Conservation (phyloP, 2,329 filamentous ascomycete genomes). For the Ceratocystis cacaofunesta region DNA sequence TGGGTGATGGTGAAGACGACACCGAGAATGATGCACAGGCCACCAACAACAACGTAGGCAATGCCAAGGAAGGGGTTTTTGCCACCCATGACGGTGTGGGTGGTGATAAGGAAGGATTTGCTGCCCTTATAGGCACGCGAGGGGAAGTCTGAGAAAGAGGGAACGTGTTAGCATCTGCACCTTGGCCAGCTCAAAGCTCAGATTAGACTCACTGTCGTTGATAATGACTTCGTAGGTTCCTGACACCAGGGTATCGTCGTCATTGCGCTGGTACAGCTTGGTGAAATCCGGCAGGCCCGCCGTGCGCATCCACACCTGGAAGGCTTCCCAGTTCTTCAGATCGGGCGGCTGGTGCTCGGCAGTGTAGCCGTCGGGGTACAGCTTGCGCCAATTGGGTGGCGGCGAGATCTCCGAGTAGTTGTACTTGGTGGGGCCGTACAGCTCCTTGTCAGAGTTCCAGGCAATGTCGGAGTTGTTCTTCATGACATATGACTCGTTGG, state of each 20-base stretch:
- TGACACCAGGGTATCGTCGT: conserved; percentile 47
- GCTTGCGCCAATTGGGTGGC: conserved; percentile 69
- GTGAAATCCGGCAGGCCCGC: conserved; percentile 87
- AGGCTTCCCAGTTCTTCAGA: conserved; percentile 61
- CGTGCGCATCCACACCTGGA: conserved; percentile 98
- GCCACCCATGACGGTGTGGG: conserved; percentile 82
- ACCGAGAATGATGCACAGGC: conserved; percentile 79
- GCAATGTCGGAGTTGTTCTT: conserved; percentile 60
- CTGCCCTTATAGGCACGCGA: conserved; percentile 67
- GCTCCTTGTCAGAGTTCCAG: conserved; percentile 66
- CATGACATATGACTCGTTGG: conserved; percentile 53
- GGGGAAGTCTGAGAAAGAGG: conserved; percentile 52
- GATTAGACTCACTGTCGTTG: conserved; percentile 50
- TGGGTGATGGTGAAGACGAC: conserved; percentile 80
- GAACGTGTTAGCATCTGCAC: not conserved
- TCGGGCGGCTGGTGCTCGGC: conserved; percentile 51
- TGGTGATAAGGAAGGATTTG: conserved; percentile 81
- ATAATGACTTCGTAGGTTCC: conserved; percentile 69
- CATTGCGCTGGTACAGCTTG: conserved; percentile 79
- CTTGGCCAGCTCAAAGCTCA: not conserved
- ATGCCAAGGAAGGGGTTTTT: conserved; percentile 94
- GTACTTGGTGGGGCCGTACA: conserved; percentile 62
- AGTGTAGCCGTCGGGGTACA: conserved; percentile 58
- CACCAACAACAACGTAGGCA: conserved; percentile 85
- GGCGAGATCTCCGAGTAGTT: conserved; percentile 51